These are phyloP conservation scores for Alternaria incomplexa DNA, from an alignment of 2,329 filamentous ascomycete genomes.

Conservation along the genomic window DNA sequence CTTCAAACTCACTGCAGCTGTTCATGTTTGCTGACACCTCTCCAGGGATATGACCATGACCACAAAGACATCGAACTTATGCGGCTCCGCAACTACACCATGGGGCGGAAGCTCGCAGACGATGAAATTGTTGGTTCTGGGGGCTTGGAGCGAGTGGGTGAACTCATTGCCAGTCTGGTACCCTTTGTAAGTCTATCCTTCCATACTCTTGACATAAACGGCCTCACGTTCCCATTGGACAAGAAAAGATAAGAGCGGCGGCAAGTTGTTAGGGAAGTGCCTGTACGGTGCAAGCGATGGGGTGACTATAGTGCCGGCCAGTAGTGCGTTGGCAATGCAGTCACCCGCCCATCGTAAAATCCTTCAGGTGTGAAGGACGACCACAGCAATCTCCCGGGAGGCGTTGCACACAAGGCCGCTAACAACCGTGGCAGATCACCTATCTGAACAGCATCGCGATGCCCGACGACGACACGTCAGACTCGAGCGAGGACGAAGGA, in stretches of 20 bases:
- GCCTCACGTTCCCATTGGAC: slow-evolving; percentile 4
- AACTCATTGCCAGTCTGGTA: slow-evolving; percentile 71
- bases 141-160: slow-evolving; percentile 69
- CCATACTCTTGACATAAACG: background rate
- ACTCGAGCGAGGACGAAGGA: slow-evolving; percentile 37
- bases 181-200: slow-evolving; percentile 72
- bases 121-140: slow-evolving; percentile 66
- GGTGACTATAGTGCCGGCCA: slow-evolving; percentile 20
- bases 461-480: slow-evolving; percentile 52
- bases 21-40: slow-evolving; percentile 28
- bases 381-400: background rate
- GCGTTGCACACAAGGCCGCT: slow-evolving; percentile 17
- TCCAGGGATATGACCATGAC: slow-evolving; percentile 73
- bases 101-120: slow-evolving; percentile 70
- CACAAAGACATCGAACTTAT: slow-evolving; percentile 82
- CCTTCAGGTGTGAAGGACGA: background rate
- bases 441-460: slow-evolving; percentile 59
- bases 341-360: slow-evolving; percentile 20
- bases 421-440: slow-evolving; percentile 51
- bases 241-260: background rate
- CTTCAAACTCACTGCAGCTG: background rate
- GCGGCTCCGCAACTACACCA: slow-evolving; percentile 78
- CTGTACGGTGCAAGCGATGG: slow-evolving; percentile 20
- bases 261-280: slow-evolving; percentile 20
- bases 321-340: slow-evolving; percentile 45